Base-by-base conservation (phyloP, 768 basidiomycete species). In the Amyloporia xantha region DNA sequence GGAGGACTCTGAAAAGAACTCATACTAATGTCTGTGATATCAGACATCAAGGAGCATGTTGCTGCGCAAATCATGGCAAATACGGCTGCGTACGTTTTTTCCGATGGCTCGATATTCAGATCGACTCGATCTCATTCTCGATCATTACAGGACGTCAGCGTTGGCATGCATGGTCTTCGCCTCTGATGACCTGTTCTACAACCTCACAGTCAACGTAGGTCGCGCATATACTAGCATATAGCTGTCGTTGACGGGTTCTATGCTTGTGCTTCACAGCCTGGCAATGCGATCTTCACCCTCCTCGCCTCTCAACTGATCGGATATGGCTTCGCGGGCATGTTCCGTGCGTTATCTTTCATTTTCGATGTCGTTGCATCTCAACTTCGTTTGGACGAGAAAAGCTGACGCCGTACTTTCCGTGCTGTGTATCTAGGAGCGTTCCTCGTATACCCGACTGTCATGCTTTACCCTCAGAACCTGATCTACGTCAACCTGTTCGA, bases 231-330 rank as follows among this genome's bases (percentile, higher is more conserved):
- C n/a, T 35, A 9, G 9, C 10, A 9, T 35, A 35, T n/a, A n/a
- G n/a, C n/a, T n/a, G n/a, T n/a, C 33, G 33, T 35, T 35, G 10
- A 35, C 33, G 33, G 9, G n/a, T n/a, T n/a, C n/a, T n/a, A n/a
- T n/a, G n/a, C n/a, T n/a, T n/a, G n/a, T n/a, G n/a, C n/a, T 33
- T 7, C 30, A 19, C 38, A 39, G 38, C 44, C 58, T 13, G 58
- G 53, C 20, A 35, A 56, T 33, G 52, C 54, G 10, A 61, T 61
- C 40, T 52, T 61, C 60, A 68, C 54, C 64, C 50, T 57, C 13
- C 52, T 57, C 39, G 51, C 52, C 9, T 51, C 54, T 5, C 60
- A 61, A 41, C 52, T 57, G n/a, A 26, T 61, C 19, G 60, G 60
- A 4, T 62, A 62, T 40, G 59, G 59, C 17, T 47, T 60, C 33